phyloP scores from a whole-genome alignment of 345 rosid species.

The Syzygium grande region DNA sequence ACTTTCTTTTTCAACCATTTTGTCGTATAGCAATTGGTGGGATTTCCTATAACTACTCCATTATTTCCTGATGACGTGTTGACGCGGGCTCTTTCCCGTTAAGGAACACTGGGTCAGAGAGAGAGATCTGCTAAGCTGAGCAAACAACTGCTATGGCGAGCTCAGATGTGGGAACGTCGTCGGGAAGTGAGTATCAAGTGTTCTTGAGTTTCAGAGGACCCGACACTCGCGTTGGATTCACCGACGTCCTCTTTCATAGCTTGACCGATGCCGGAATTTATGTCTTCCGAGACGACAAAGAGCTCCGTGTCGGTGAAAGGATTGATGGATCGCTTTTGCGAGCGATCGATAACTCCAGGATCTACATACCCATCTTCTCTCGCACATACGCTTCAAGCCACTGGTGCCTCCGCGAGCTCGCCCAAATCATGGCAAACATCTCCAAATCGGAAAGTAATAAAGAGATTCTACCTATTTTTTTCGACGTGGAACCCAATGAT shows the following conservation, averaged over 20 bases:
- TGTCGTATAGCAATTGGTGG: neutral
- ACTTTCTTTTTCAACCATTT: neutral
- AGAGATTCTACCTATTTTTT: neutral
- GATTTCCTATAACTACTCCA: neutral
- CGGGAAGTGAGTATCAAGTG: neutral
- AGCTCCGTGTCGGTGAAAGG: neutral
- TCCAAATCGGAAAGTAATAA: neutral
- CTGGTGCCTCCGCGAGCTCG: neutral
- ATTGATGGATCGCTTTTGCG: neutral
- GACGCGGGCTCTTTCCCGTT: too few relatives aligned
- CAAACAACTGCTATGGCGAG: neutral
- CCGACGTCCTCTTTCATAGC: neutral
- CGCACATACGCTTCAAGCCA: neutral
- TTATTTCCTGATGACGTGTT: accelerated
- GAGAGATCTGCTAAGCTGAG: neutral
- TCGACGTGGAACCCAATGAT: neutral
- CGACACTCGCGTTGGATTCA: neutral
- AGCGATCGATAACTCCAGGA: neutral
- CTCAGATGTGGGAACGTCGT: neutral
- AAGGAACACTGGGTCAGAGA: too few relatives aligned
- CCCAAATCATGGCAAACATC: neutral
- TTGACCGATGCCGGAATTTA: neutral
- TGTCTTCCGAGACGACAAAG: neutral
- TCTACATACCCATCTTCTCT: neutral
- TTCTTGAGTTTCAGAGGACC: neutral